Evolutionary conservation across 2,329 filamentous ascomycete genomes (phyloP).

Genomic region (Ophiostoma fasciatum): DNA sequence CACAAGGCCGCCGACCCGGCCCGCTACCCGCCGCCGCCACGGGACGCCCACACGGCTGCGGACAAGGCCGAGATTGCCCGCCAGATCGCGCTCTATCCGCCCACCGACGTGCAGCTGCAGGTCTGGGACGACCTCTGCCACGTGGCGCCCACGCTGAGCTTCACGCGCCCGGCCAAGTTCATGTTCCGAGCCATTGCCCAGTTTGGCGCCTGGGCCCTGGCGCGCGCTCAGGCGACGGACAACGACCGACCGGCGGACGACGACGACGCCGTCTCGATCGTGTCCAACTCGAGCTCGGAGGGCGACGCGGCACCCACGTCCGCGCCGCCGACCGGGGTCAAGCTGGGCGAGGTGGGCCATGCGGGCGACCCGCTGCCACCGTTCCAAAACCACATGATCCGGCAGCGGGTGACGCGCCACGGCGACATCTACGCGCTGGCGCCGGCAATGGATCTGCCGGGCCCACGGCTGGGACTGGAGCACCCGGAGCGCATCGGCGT

Average conservation of each 20-base stretch:
- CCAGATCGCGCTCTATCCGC: constrained; percentile 55
- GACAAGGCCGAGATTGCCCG: constrained; percentile 44
- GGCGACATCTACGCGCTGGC: constrained; percentile 59
- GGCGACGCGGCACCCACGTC: background rate
- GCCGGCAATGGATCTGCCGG: constrained; percentile 47
- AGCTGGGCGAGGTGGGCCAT: constrained; percentile 43
- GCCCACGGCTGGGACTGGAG: constrained; percentile 43
- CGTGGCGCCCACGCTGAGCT: constrained; percentile 82
- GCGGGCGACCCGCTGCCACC: constrained; percentile 70
- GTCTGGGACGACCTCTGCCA: constrained; percentile 95
- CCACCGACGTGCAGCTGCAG: constrained; percentile 85
- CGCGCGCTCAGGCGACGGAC: constrained; percentile 61
- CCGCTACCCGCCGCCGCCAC: constrained; percentile 57
- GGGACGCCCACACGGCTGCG: constrained; percentile 46
- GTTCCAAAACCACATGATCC: constrained; percentile 81
- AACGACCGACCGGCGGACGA: constrained; percentile 67
- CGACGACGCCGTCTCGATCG: constrained; percentile 53
- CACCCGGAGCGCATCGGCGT: constrained; percentile 54
- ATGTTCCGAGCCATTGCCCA: constrained; percentile 91
- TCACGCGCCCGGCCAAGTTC: constrained; percentile 87
- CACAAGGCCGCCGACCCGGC: constrained; percentile 83
- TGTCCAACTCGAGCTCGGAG: constrained; percentile 40
- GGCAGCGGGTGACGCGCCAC: constrained; percentile 68
- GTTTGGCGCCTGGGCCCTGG: constrained; percentile 83
- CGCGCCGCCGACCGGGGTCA: background rate